Evolutionary conservation across 805 yeast species (phyloP).

Genomic region (Cyberlindnera sargentensis): DNA sequence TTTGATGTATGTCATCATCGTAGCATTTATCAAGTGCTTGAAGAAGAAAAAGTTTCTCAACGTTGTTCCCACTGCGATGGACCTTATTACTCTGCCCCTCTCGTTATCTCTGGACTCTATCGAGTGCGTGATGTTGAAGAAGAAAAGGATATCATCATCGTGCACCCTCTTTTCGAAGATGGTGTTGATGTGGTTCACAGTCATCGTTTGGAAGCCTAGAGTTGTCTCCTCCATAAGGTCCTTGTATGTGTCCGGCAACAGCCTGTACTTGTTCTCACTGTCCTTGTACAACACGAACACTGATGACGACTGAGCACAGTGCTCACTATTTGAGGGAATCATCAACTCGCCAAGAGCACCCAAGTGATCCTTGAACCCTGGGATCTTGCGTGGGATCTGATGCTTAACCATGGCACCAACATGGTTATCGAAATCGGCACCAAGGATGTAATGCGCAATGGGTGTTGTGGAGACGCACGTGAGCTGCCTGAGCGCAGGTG

Average conservation of each 20-base stretch:
- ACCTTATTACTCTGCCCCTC: slow-evolving; percentile 55
- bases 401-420: slow-evolving; percentile 60
- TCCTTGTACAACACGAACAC: slow-evolving; percentile 44
- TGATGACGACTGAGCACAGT: slow-evolving; percentile 51
- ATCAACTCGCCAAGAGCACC: slow-evolving; percentile 44
- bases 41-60: slow-evolving; percentile 47
- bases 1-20: slow-evolving; percentile 33
- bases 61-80: slow-evolving; percentile 52
- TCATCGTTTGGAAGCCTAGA: slow-evolving; percentile 8
- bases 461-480: slow-evolving; percentile 4
- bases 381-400: slow-evolving; percentile 46
- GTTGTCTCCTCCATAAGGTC: slow-evolving; percentile 12
- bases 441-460: slow-evolving; percentile 49
- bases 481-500: too few relatives aligned
- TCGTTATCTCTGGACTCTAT: slow-evolving; percentile 30
- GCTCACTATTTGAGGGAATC: slow-evolving; percentile 57
- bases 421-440: slow-evolving; percentile 76
- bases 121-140: slow-evolving; percentile 51
- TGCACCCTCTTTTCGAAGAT: slow-evolving; percentile 16
- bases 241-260: slow-evolving; percentile 15
- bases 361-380: slow-evolving; percentile 30
- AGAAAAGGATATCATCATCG: slow-evolving; percentile 37
- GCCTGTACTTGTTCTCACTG: slow-evolving; percentile 17
- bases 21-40: slow-evolving; percentile 49
- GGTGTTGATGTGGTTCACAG: slow-evolving; percentile 13